Base-by-base conservation (phyloP, 73 alveolate species). In the Blepharisma japonicum region DNA sequence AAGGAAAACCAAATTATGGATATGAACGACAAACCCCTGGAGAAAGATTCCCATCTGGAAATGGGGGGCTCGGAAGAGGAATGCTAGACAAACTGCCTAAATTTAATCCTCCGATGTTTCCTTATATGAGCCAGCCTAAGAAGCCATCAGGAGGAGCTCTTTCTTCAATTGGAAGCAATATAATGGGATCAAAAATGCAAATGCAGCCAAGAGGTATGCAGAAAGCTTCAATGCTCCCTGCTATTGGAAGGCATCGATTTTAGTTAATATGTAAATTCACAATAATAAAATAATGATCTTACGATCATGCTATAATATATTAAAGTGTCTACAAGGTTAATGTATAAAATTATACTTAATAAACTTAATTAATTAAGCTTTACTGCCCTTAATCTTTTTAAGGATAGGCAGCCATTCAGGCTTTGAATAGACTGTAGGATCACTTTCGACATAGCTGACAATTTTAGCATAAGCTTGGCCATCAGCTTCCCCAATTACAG, bases 211-310 rank as follows among this genome's bases (percentile, higher is more conserved):
- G 42, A 32, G 42, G 42, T 3, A 32, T 32, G 42, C 42, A 32
- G 42, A 32, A 32, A 32, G 42, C 42, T 32, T 32, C 42, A 32
- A 61, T 14, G 47, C 74, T 39, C 2, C 38, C 18, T 9, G 74
- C 47, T 8, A 8, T 61, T 14, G 74, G 74, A 20, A 61, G 74
- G 23, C 74, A 14, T 61, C 38, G 74, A 61, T 61, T 14, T 25
- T 61, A 61, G 23, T 61, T 53, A 14, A 32, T 32, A 32, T 32
- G 42, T 32, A 32, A 32, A 32, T 32, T 32, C 42, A 32, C 42
- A 32, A 32, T 32, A 32, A 32, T 32, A 32, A 32, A 32, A 32
- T 32, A 32, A 32, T 32, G 42, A 32, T 32, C 42, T 32, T 32
- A 32, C 42, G 42, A 32, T 32, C 42, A 32, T 32, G 42, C 42